Percentiles rank a stretch among this genome's conserved stretches.
Conservation (phyloP, 768 basidiomycete species). For the Tulasnella calospora region DNA sequence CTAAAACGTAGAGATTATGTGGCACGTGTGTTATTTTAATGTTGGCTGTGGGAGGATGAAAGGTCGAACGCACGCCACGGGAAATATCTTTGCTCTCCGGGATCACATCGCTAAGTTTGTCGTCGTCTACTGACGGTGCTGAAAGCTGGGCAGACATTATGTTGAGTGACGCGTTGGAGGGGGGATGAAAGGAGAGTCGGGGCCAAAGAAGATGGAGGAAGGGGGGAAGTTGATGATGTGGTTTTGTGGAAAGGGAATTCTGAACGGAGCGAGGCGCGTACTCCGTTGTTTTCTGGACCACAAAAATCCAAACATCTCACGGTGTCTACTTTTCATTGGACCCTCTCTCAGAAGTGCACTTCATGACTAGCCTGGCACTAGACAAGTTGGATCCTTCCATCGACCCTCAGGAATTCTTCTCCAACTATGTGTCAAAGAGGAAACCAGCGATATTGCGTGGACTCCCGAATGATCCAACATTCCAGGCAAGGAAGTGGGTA, state of each 20-base stretch:
- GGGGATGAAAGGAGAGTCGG: neutral
- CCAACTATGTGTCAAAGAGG: constrained; percentile 2
- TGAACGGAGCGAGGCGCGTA: constrained; percentile 5
- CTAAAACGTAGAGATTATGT: constrained; percentile 33
- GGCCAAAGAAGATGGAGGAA: neutral
- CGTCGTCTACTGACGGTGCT: constrained; percentile 48
- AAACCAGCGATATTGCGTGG: constrained; percentile 11
- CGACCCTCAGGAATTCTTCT: neutral
- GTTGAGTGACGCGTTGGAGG: neutral
- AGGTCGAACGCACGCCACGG: constrained; percentile 55
- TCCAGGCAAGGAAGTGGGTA: constrained; percentile 13
- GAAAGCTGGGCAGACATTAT: neutral
- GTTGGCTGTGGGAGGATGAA: neutral
- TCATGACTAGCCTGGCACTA: neutral
- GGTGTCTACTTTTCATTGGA: neutral
- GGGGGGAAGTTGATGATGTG: constrained; percentile 1
- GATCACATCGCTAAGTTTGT: constrained; percentile 84
- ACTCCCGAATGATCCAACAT: neutral
- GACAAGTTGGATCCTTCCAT: neutral
- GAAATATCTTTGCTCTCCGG: constrained; percentile 83
- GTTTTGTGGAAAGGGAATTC: constrained; percentile 12
- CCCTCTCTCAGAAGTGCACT: neutral
- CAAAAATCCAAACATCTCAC: constrained; percentile 13
- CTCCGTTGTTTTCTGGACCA: constrained; percentile 16
- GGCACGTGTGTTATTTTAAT: neutral